Percentiles rank a stretch among this genome's conserved stretches.
phyloP scores from a whole-genome alignment of 805 yeast species.

The Lachancea fermentati region DNA sequence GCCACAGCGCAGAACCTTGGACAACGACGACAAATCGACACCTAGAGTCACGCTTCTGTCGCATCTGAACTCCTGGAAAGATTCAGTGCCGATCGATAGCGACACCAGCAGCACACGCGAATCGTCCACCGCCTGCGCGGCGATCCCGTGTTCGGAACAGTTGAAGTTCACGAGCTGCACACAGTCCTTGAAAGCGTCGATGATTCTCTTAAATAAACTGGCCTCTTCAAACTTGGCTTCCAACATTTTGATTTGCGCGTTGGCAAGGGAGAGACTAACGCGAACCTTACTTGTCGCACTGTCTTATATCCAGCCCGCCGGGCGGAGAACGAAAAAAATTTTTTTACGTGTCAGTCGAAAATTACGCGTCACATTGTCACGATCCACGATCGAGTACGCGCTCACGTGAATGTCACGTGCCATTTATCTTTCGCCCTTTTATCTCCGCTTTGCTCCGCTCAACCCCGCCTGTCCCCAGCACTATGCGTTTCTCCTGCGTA shows the following conservation, averaged over 20 bases:
- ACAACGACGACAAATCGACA: conserved; percentile 78
- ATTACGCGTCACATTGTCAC: neutral
- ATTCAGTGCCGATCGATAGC: conserved; percentile 77
- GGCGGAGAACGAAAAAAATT: neutral
- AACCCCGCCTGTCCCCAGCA: no score
- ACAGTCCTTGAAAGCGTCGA: conserved; percentile 91
- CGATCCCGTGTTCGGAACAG: conserved; percentile 91
- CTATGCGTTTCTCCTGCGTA: no score
- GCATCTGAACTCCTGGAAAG: conserved; percentile 90
- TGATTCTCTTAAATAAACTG: conserved; percentile 79
- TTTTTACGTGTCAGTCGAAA: neutral
- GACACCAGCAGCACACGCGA: conserved; percentile 92
- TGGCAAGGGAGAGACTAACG: neutral
- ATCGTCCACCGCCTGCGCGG: conserved; percentile 96
- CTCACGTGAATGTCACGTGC: neutral
- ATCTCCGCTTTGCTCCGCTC: no score
- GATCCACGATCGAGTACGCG: neutral
- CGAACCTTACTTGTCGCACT: neutral
- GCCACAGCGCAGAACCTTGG: conserved; percentile 88
- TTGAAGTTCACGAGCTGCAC: conserved; percentile 94
- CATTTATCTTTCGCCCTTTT: no score
- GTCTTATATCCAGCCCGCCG: neutral
- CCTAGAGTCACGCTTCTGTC: conserved; percentile 92
- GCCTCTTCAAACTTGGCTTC: conserved; percentile 97
- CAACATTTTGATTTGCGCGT: conserved; percentile 52